Evolutionary conservation across 2,329 filamentous ascomycete genomes (phyloP).

Genomic region (Sphaerulina vaccinii): DNA sequence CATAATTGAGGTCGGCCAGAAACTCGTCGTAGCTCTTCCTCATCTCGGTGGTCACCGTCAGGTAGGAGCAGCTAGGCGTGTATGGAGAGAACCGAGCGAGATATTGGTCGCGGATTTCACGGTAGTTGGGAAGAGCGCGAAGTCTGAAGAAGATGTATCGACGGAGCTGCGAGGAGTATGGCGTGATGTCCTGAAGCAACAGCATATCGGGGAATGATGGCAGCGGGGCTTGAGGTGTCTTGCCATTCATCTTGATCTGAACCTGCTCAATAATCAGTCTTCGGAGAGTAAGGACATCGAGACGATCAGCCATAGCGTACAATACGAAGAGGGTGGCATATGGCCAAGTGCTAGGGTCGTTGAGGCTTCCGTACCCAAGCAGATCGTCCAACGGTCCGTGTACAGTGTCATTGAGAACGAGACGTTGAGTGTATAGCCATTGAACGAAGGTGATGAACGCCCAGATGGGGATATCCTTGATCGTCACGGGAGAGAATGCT

Average conservation of each 20-base stretch:
- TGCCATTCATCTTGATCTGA: constrained; percentile 8
- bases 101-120: background rate
- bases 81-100: background rate
- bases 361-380: background rate
- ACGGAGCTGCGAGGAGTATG: background rate
- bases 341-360: constrained; percentile 14
- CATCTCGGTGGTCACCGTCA: too few relatives aligned
- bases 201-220: background rate
- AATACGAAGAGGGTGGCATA: constrained; percentile 11
- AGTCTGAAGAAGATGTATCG: background rate
- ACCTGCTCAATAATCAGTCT: constrained; percentile 9
- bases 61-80: too few relatives aligned
- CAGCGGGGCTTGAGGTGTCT: background rate
- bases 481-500: background rate
- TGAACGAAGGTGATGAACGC: constrained; percentile 15
- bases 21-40: background rate
- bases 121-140: background rate
- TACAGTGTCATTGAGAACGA: background rate
- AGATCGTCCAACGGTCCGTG: background rate
- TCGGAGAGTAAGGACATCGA: constrained; percentile 13
- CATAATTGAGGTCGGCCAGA: background rate
- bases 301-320: constrained; percentile 17
- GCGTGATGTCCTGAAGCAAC: background rate
- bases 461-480: constrained; percentile 8
- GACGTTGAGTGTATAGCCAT: constrained; percentile 16